Evolutionary conservation across 2,329 filamentous ascomycete genomes (phyloP).

Genomic region (Cadophora luteo-olivacea): DNA sequence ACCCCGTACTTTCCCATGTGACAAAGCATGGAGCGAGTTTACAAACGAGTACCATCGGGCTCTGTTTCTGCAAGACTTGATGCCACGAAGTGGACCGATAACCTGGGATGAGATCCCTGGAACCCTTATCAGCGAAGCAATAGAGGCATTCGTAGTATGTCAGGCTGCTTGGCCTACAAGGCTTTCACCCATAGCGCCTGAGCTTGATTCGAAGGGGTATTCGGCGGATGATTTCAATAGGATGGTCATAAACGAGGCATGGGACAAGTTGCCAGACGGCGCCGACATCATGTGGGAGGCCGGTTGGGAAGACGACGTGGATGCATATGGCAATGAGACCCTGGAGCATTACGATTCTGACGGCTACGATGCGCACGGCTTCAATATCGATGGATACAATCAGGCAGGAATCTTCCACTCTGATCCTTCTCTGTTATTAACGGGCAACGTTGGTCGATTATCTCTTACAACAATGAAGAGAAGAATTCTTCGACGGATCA

Average conservation of each 20-base stretch:
- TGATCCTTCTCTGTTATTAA: neutral
- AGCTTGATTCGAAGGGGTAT: neutral
- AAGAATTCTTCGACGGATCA: neutral
- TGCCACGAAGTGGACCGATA: too few relatives aligned
- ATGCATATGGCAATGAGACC: neutral
- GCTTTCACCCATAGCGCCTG: neutral
- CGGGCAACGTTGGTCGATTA: neutral
- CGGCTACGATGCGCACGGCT: neutral
- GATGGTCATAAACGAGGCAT: neutral
- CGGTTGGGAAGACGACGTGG: neutral
- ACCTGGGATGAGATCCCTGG: neutral
- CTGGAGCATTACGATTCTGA: neutral
- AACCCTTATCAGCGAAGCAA: neutral
- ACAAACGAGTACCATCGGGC: neutral
- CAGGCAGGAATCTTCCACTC: neutral
- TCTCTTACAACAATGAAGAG: neutral
- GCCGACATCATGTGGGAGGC: neutral
- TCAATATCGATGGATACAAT: neutral
- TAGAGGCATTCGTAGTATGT: neutral
- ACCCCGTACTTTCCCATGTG: neutral
- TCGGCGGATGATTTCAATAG: neutral
- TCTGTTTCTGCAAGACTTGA: neutral
- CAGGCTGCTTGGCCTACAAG: neutral
- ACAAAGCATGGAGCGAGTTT: neutral
- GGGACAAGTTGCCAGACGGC: neutral